Percentiles rank a stretch among this genome's conserved stretches.
Evolutionary conservation across 352 stramenopile genomes (phyloP).

Genomic region (Phytophthora lateralis): DNA sequence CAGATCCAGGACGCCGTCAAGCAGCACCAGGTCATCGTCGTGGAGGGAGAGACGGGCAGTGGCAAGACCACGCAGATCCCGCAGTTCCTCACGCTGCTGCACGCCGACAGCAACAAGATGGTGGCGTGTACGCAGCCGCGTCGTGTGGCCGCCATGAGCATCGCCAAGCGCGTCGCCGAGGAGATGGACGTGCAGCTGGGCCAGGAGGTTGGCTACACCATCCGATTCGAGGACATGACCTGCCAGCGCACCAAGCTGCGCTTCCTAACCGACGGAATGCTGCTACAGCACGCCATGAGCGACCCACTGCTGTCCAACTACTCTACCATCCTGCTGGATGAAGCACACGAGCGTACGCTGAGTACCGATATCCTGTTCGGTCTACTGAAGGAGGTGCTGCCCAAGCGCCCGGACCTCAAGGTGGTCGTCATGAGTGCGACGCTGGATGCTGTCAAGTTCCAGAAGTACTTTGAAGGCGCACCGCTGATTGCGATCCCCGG

Average conservation of each 20-base stretch:
- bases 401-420: slow-evolving; percentile 95
- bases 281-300: slow-evolving; percentile 97
- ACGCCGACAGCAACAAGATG: slow-evolving; percentile 81
- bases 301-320: slow-evolving; percentile 97
- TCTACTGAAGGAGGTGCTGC: slow-evolving; percentile 97
- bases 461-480: slow-evolving; percentile 94
- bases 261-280: slow-evolving; percentile 93
- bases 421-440: slow-evolving; percentile 99
- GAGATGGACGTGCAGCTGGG: slow-evolving; percentile 99
- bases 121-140: slow-evolving; percentile 98
- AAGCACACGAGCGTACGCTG: slow-evolving; percentile 97
- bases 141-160: slow-evolving; percentile 97
- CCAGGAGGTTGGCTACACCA: slow-evolving; percentile 98
- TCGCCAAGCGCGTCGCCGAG: slow-evolving; percentile 97
- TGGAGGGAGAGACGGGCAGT: slow-evolving; percentile 98
- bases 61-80: slow-evolving; percentile 98
- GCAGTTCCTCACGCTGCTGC: slow-evolving; percentile 91
- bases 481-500: slow-evolving; percentile 95
- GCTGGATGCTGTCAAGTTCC: slow-evolving; percentile 97
- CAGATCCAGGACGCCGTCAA: slow-evolving; percentile 97
- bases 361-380: slow-evolving; percentile 98
- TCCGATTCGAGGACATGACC: slow-evolving; percentile 99
- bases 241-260: slow-evolving; percentile 81
- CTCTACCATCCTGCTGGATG: slow-evolving; percentile 97
- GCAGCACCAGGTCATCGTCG: slow-evolving; percentile 95